phyloP scores from a whole-genome alignment of 257 asterid species.

The Osmanthus fragrans region DNA sequence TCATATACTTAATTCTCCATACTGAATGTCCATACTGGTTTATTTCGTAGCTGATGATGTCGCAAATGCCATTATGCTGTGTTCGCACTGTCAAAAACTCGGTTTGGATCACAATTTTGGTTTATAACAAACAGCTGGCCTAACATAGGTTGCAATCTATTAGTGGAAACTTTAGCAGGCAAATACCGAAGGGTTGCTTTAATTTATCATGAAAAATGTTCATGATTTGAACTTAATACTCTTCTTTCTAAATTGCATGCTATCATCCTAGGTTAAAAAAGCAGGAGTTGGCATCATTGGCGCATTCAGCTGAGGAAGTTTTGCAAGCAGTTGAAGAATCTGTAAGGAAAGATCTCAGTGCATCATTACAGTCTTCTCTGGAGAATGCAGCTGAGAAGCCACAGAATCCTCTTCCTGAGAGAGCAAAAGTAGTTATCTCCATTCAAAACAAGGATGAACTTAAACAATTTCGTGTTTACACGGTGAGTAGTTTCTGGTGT shows the following conservation, averaged over 20 bases:
- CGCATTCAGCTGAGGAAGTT: conserved; percentile 60
- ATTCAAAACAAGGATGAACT: conserved; percentile 63
- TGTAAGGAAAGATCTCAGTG: conserved; percentile 36
- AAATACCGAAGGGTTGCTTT: background rate
- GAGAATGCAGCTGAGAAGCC: conserved; percentile 31
- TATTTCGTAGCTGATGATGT: background rate
- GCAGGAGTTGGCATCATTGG: conserved; percentile 73
- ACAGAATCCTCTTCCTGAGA: conserved; percentile 41
- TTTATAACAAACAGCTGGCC: background rate
- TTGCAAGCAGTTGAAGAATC: conserved; percentile 58
- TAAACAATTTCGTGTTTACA: conserved; percentile 57
- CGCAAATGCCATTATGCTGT: conserved; percentile 3
- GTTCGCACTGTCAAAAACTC: background rate
- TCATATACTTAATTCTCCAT: too few species aligned
- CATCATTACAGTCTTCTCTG: conserved; percentile 42
- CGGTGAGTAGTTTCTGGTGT: conserved; percentile 38
- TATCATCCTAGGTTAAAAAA: conserved; percentile 56
- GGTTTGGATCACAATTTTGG: background rate
- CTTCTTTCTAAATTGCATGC: conserved; percentile 20
- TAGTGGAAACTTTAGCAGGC: conserved; percentile 1
- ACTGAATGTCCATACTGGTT: background rate
- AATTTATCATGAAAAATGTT: background rate
- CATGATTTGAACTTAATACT: conserved; percentile 2
- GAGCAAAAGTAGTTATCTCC: conserved; percentile 60
- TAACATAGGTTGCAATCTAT: background rate